These are phyloP conservation scores for Erigeron canadensis DNA, from an alignment of 129 eudicot genomes.

Conservation along the genomic window DNA sequence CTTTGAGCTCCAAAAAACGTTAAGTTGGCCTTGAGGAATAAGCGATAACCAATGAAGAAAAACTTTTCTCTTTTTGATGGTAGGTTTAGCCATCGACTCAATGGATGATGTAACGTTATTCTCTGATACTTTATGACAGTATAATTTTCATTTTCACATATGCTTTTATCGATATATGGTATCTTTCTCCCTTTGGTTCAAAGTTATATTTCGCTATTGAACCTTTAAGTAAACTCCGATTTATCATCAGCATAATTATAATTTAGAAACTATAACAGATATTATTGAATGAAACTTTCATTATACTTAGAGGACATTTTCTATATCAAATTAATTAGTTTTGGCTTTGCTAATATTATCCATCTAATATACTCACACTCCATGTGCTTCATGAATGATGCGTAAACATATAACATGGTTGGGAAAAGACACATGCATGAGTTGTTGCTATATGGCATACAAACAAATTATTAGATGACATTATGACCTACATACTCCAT, in stretches of 20 bases:
- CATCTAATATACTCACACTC: neutral
- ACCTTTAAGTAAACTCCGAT: slow-evolving; percentile 18
- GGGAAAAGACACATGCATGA: slow-evolving; percentile 19
- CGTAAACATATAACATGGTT: slow-evolving; percentile 21
- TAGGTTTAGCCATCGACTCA: slow-evolving; percentile 2
- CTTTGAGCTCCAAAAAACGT: too few relatives aligned
- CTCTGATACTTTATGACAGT: neutral
- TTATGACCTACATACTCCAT: slow-evolving; percentile 17
- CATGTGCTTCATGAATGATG: slow-evolving; percentile 25
- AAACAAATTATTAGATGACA: slow-evolving; percentile 29
- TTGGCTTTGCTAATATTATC: neutral
- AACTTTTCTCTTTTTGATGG: neutral
- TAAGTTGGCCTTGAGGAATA: too few relatives aligned
- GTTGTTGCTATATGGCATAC: slow-evolving; percentile 11
- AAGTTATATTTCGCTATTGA: slow-evolving; percentile 20
- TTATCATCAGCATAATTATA: too few relatives aligned
- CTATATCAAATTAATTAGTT: neutral
- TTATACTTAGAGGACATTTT: neutral
- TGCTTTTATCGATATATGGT: slow-evolving; percentile 6
- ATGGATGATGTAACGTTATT: neutral
- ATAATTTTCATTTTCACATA: too few relatives aligned
- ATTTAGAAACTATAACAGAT: slow-evolving; percentile 11
- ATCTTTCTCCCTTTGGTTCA: slow-evolving; percentile 11
- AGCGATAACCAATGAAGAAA: slow-evolving; percentile 1
- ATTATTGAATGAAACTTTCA: neutral